Conservation (phyloP, 306 rosid species). For the Vigna mungo region DNA sequence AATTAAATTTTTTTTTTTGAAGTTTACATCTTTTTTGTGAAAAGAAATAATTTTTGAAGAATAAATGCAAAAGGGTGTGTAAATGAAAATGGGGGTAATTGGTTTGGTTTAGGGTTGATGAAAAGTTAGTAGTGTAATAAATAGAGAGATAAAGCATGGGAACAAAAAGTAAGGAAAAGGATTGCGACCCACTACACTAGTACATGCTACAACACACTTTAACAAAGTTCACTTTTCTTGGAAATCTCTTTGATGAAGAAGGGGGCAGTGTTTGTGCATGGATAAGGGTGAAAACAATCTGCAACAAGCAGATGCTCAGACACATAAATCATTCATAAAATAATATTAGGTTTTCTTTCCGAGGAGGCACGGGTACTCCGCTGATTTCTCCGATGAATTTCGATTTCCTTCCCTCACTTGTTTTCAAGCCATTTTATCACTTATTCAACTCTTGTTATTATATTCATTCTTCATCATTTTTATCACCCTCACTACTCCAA, state of each 20-base stretch:
- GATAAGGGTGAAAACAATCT: slow-evolving; percentile 48
- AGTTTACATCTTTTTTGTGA: too few relatives aligned
- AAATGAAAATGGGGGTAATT: too few relatives aligned
- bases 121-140: background rate
- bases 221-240: slow-evolving; percentile 72
- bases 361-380: slow-evolving; percentile 96
- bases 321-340: slow-evolving; percentile 2
- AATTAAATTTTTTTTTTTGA: too few relatives aligned
- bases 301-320: slow-evolving; percentile 47
- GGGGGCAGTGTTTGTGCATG: slow-evolving; percentile 47
- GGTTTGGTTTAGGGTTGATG: background rate
- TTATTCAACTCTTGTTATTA: background rate
- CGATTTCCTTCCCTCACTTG: slow-evolving; percentile 24
- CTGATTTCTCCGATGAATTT: slow-evolving; percentile 85
- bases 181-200: slow-evolving; percentile 16
- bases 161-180: slow-evolving; percentile 44
- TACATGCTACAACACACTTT: slow-evolving; percentile 50
- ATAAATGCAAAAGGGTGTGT: too few relatives aligned
- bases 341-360: slow-evolving; percentile 53
- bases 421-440: slow-evolving; percentile 45
- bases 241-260: slow-evolving; percentile 55
- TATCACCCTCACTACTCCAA: background rate
- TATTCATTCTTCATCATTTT: background rate
- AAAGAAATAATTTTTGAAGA: too few relatives aligned
- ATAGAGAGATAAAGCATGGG: slow-evolving; percentile 41